Base-by-base conservation (phyloP, 2,329 filamentous ascomycete genomes). In the Fusarium pseudoanthophilum region DNA sequence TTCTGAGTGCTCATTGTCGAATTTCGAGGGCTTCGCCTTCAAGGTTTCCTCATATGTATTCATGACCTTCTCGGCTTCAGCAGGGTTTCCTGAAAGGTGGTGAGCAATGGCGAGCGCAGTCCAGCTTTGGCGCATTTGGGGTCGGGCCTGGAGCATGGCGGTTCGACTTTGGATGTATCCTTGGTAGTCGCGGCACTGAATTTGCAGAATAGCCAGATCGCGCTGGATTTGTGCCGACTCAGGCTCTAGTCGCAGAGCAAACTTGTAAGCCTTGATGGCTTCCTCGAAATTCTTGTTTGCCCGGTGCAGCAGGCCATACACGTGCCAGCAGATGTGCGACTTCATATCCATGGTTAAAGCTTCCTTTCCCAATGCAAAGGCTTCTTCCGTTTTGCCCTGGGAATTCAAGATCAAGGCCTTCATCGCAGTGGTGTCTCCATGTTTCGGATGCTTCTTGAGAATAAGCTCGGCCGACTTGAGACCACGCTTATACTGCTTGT, bases 261-360 rank as follows among this genome's bases (percentile, higher is more conserved):
- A 97, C 82, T 97, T 97, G 87, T 99, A 99, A 66, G 96, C 97
- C 87, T 98, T 98, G 85, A 98, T 98, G 15, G 97, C 95, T 85
- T 98, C 96, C 82, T 98, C 96, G 78, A 97, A 98, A 84, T 99
- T 98, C 88, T 98, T 98, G 80, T 93, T 92, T 55, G 94, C 92
- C 58, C 95, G 92, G 84, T 97, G 98, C 57, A 99, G 88, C 76
- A 99, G 85, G 37, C 97, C 96, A 82, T 98, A 99, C 69, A 99
- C 96, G 83, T 99, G 97, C 96, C 96, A 99, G 87, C 95, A 98
- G 79, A 99, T 95, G 84, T 98, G 95, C 79, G 95, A 98, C 86
- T 97, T 98, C 95, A 99, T 98, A 82, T 98, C 95, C 79, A 95
- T 94, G 75, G 92, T 95, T 78, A 99, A 87, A 39, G 97, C 96